Evolutionary conservation across 2,329 filamentous ascomycete genomes (phyloP), one percentile per base, ranked within the genome.

Genomic region (Hymenoscyphus linearis): DNA sequence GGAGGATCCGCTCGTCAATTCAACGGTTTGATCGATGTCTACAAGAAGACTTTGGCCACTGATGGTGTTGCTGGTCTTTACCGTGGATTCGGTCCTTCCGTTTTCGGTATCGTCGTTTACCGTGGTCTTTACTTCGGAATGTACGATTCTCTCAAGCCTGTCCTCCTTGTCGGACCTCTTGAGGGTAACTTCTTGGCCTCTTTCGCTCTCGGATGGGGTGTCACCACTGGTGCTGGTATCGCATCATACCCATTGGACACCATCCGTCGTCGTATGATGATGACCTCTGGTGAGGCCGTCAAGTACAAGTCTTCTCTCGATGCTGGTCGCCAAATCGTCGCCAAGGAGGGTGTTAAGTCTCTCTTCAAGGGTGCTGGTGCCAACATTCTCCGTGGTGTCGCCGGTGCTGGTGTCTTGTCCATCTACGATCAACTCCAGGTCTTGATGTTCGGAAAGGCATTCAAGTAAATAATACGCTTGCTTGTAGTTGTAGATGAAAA

Each of bases 341-440:
- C 93, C 84, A 91, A 90, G 83, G 95, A 98, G 86, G 95, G 95
- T 87, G 83, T 96, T 82, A 90, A 87, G 84, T 99, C 95, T 76
- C 93, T 99, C 82, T 99, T 99, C 93, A 99, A 99, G 91, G 95
- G 95, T 93, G 95, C 95, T 79, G 95, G 95, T 91, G 95, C 95
- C 88, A 99, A 99, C 91, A 99, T 99, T 78, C 95, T 99, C 84
- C 95, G 95, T 96, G 96, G 95, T 97, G 95, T 99, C 78, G 95
- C 95, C 78, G 96, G 95, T 91, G 95, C 95, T 85, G 95, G 95
- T 99, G 95, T 99, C 79, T 87, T 99, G 79, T 99, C 95, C 81
- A 97, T 99, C 91, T 99, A 99, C 85, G 95, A 99, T 81, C 93
- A 98, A 87, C 91, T 91, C 80, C 95, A 99, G 90, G 87, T 99